Base-by-base conservation (phyloP, 805 yeast species). In the Candida palmyrensis region DNA sequence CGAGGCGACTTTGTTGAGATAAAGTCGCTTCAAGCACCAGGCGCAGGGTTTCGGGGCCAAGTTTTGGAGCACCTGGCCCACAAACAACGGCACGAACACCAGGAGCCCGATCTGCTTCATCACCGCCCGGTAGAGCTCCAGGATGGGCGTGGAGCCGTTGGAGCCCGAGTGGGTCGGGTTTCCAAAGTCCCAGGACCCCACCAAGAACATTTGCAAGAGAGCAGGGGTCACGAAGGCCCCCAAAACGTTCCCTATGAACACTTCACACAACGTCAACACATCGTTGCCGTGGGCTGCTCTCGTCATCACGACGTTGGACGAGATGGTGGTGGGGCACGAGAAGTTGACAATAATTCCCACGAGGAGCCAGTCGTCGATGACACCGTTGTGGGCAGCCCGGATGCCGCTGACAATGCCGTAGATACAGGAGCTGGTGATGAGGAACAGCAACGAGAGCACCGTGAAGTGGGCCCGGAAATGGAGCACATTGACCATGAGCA, bases 261-360 rank as follows among this genome's bases (percentile, higher is more conserved):
- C 96, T 53, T 86, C 95, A 53, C 92, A 80, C 5, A 86, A 62
- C 13, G 95, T 80, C 33, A 87, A 59, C 12, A 82, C 59, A 43
- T 77, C 89, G 55, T 87, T 85, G 6, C 96, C 96, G 43, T 81
- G 78, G 0, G 96, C 95, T 38, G 73, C 73, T 33, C 78, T 71
- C 5, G 96, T 88, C 96, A 88, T 88, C 18, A 88, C 89, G 18
- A 88, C 96, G 52, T 88, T 88, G 2, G 96, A 86, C 0, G 89
- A 77, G 13, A 88, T 95, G 0, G 96, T 88, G 6, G 96, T 88
- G 18, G 96, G 96, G 54, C 94, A 84, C 9, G 90, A 74, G 19
- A 85, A 84, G 2, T 95, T 83, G 29, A 86, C 82, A 13, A 88
- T 74, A 38, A 88, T 57, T 1, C 96, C 96, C 10, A 82, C 82